Base-by-base conservation (phyloP, 805 yeast species). In the Saccharomycopsis sp. region DNA sequence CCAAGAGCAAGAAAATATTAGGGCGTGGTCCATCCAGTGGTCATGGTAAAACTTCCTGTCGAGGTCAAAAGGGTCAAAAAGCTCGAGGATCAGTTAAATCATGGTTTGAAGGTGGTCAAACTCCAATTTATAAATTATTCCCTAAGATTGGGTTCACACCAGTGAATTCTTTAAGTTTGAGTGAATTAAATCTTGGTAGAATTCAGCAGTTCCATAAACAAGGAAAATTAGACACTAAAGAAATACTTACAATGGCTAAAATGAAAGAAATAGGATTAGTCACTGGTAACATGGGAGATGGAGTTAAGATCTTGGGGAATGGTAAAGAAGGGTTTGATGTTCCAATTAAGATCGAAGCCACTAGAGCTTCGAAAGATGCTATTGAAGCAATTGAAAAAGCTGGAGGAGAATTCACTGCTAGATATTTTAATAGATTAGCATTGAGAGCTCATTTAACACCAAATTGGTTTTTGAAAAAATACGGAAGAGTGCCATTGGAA, bases 31-130 rank as follows among this genome's bases (percentile, higher is more conserved):
- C 96, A 20, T 88, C 94, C 34, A 82, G 94, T 29, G 87, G 88
- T 17, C 71, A 75, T 53, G 98, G 98, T 68, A 89, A 90, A 65
- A 93, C 97, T 3, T 79, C 97, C 4, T 95, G 96, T 40, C 75
- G 97, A 63, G 98, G 98, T 71, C 95, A 86, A 59, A 93, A 93
- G 68, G 98, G 98, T 77, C 97, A 90, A 63, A 90, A 90, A 67
- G 96, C 97, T 8, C 78, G 97, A 66, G 85, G 90, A 31, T 76
- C 81, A 34, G 90, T 90, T 24, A 90, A 88, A 45, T 77, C 83
- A 48, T 86, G 95, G 90, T 87, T 90, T 61, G 98, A 93, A 70
- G 98, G 98, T 77, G 97, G 98, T 61, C 98, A 93, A 62, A 93
- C 97, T 1, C 97, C 97, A 21, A 78, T 82, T 59, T 78, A 79